A percentile compares a stretch with the other conserved stretches of the same genome.
phyloP scores from a whole-genome alignment of 495 filamentous ascomycete species.

The Aspergillus sparsus region DNA sequence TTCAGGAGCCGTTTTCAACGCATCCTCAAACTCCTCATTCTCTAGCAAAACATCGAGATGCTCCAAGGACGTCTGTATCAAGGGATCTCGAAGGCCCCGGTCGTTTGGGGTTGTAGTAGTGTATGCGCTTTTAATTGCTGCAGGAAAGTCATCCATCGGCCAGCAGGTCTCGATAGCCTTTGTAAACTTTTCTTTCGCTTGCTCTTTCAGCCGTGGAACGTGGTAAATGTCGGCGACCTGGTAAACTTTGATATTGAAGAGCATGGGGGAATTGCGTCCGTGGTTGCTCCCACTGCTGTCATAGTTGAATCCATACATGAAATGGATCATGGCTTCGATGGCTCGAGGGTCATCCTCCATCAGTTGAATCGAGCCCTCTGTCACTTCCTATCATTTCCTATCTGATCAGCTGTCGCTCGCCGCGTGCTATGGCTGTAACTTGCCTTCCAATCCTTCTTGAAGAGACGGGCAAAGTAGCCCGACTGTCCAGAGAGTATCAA shows the following conservation, averaged over 20 bases:
- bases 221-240: constrained; percentile 45
- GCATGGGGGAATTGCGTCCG: constrained; percentile 23
- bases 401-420: constrained; percentile 2
- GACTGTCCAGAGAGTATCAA: constrained; percentile 42
- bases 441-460: constrained; percentile 37
- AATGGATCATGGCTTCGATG: constrained; percentile 39
- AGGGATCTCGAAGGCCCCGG: constrained; percentile 34
- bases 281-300: constrained; percentile 26
- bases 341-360: constrained; percentile 33
- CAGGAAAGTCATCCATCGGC: constrained; percentile 31
- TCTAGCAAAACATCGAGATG: constrained; percentile 21
- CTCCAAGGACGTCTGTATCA: constrained; percentile 25
- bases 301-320: constrained; percentile 34
- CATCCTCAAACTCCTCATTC: constrained; percentile 16
- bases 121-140: constrained; percentile 36
- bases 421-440: not conserved
- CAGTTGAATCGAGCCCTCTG: constrained; percentile 23
- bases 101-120: constrained; percentile 29
- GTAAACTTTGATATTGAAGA: constrained; percentile 43
- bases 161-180: constrained; percentile 23
- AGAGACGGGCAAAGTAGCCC: constrained; percentile 37
- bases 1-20: constrained; percentile 14
- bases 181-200: constrained; percentile 40
- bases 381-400: constrained; percentile 19
- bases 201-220: constrained; percentile 36